Conservation (phyloP, 2,329 filamentous ascomycete genomes). For the Leptographium lundbergii region DNA sequence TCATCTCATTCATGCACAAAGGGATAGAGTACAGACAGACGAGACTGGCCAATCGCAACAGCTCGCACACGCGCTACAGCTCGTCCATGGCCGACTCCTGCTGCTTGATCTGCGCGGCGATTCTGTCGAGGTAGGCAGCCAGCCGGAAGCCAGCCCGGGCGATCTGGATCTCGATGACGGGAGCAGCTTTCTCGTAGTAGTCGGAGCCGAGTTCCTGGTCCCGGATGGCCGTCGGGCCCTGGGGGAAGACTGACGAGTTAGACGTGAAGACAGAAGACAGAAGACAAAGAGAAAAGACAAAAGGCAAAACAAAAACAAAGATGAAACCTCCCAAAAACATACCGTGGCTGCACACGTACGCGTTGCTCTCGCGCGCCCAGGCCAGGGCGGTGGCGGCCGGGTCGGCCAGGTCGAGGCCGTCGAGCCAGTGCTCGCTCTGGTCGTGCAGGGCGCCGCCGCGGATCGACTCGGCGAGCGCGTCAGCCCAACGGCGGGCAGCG, state of each 20-base stretch:
- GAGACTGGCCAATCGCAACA: background rate
- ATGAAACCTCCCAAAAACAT: conserved; percentile 15
- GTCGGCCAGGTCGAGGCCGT: conserved; percentile 41
- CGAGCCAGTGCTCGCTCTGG: conserved; percentile 40
- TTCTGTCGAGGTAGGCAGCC: conserved; percentile 53
- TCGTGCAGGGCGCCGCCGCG: conserved; percentile 39
- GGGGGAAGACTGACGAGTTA: conserved; percentile 38
- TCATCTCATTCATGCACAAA: no score
- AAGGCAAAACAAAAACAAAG: background rate
- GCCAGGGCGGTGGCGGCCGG: conserved; percentile 41
- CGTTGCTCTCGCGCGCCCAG: conserved; percentile 54
- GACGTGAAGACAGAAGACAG: background rate
- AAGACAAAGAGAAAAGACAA: background rate
- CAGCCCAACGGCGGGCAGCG: conserved; percentile 42
- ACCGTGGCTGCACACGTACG: conserved; percentile 49
- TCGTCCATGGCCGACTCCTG: background rate
- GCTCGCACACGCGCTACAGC: background rate
- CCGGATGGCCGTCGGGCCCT: conserved; percentile 44
- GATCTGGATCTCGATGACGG: conserved; percentile 51
- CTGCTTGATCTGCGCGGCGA: conserved; percentile 26
- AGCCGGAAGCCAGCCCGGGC: conserved; percentile 58
- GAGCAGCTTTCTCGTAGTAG: conserved; percentile 52
- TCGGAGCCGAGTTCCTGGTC: conserved; percentile 44
- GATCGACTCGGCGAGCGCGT: conserved; percentile 41
- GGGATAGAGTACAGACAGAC: no score